These are phyloP conservation scores for Xylariaceae sp. DNA, from an alignment of 2,329 filamentous ascomycete species.

Conservation along the genomic window DNA sequence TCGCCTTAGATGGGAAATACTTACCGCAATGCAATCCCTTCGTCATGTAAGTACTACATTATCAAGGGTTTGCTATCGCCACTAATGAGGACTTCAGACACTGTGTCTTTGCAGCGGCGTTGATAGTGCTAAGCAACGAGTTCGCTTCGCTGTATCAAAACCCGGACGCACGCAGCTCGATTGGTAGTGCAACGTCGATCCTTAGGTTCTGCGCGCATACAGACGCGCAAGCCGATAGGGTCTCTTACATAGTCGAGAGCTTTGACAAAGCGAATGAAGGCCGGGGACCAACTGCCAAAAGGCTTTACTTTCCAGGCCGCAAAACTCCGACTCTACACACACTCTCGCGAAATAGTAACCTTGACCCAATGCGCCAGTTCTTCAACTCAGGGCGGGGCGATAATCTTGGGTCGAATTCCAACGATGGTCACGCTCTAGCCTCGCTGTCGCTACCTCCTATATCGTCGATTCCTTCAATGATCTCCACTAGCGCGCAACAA, in stretches of 20 bases:
- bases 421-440: conserved; percentile 15
- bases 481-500: conserved; percentile 26
- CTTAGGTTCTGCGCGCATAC: conserved; percentile 45
- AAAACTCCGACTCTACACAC: conserved; percentile 27
- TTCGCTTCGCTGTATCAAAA: conserved; percentile 49
- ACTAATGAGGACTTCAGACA: conserved; percentile 39
- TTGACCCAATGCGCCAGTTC: conserved; percentile 29
- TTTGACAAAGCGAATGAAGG: conserved; percentile 42
- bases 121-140: conserved; percentile 55
- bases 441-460: conserved; percentile 9
- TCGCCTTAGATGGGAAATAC: conserved; percentile 40
- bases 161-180: conserved; percentile 36
- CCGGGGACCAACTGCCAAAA: conserved; percentile 22
- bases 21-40: conserved; percentile 53
- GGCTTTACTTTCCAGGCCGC: conserved; percentile 23
- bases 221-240: conserved; percentile 47
- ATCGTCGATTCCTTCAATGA: conserved; percentile 17
- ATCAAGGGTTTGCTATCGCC: not conserved
- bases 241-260: conserved; percentile 46
- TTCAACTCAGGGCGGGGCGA: conserved; percentile 19
- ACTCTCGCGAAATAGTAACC: conserved; percentile 21
- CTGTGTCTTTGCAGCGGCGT: conserved; percentile 51
- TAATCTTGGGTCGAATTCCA: conserved; percentile 10
- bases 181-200: conserved; percentile 43
- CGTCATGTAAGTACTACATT: conserved; percentile 43